A percentile compares a stretch with the other conserved stretches of the same genome.
Conservation (phyloP, 176 grass and related monocot genomes). For the Carex scoparia region DNA sequence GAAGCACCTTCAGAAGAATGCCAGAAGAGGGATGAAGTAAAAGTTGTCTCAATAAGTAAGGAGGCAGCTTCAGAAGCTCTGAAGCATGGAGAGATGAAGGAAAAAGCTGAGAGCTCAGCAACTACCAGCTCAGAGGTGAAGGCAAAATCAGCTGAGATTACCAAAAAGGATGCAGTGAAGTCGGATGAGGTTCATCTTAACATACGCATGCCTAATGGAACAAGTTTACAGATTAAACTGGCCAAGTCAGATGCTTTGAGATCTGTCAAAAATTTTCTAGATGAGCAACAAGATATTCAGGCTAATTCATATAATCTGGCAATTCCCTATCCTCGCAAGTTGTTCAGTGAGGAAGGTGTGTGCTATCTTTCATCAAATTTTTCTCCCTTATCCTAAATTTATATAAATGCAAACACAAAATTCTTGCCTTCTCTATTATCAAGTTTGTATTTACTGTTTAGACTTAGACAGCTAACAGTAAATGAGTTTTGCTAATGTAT, state of each 20-base stretch:
- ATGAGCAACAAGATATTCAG: slow-evolving; percentile 45
- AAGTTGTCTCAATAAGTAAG: slow-evolving; percentile 29
- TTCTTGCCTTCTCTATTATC: not conserved
- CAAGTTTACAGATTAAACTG: slow-evolving; percentile 72
- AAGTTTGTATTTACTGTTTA: not conserved
- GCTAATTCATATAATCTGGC: slow-evolving; percentile 64
- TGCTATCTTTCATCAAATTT: not conserved
- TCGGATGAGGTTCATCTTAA: slow-evolving; percentile 65
- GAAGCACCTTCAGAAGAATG: slow-evolving; percentile 25
- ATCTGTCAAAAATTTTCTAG: slow-evolving; percentile 65
- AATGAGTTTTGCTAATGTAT: not conserved
- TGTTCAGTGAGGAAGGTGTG: slow-evolving; percentile 77
- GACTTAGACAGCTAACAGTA: not conserved
- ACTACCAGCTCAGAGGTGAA: slow-evolving; percentile 1
- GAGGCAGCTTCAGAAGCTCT: not conserved
- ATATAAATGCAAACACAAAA: not conserved
- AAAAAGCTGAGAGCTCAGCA: slow-evolving; percentile 21
- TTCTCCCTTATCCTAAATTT: not conserved
- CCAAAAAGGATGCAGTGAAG: slow-evolving; percentile 18
- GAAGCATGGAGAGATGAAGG: not conserved
- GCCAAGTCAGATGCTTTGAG: slow-evolving; percentile 56
- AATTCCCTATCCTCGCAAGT: slow-evolving; percentile 80
- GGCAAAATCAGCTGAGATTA: not conserved
- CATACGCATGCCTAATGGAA: slow-evolving; percentile 75
- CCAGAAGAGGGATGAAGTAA: slow-evolving; percentile 30